Percentiles rank a stretch among this genome's conserved stretches.
phyloP scores from a whole-genome alignment of 2,329 filamentous ascomycete genomes.

The Domatiomyces catenatus region DNA sequence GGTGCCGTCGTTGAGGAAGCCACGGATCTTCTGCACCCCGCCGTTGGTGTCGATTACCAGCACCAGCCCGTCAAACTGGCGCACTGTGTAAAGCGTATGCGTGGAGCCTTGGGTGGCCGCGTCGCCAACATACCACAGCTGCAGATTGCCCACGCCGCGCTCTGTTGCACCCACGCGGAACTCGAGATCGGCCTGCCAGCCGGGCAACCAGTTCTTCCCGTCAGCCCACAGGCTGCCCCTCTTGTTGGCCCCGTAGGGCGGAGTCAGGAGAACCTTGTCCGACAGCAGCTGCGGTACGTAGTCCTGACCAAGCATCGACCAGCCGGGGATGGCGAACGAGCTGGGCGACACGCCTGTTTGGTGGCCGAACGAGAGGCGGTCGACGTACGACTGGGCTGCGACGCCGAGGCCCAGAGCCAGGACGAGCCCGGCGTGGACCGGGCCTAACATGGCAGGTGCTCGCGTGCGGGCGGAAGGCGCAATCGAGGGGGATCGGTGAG shows the following conservation, averaged over 20 bases:
- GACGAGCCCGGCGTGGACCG: constrained; percentile 2
- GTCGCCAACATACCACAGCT: constrained; percentile 75
- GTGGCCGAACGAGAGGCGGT: constrained; percentile 17
- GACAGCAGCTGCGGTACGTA: constrained; percentile 51
- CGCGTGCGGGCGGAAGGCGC: background rate
- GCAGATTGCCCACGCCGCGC: constrained; percentile 71
- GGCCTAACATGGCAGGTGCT: constrained; percentile 6
- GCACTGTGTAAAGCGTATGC: constrained; percentile 69
- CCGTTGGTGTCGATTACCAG: constrained; percentile 75
- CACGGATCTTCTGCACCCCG: constrained; percentile 61
- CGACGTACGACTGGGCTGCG: constrained; percentile 12
- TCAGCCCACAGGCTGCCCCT: constrained; percentile 73
- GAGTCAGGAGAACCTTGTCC: constrained; percentile 83
- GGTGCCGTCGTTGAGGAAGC: constrained; percentile 83
- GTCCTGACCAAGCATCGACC: constrained; percentile 39
- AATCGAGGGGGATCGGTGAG: background rate
- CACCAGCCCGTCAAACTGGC: constrained; percentile 77
- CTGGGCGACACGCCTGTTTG: constrained; percentile 44
- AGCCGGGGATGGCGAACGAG: constrained; percentile 38
- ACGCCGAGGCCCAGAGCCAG: constrained; percentile 6
- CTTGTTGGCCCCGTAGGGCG: constrained; percentile 70
- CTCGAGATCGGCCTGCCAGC: constrained; percentile 72
- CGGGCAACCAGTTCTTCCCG: constrained; percentile 32
- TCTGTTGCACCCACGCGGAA: constrained; percentile 81
- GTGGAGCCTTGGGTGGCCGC: constrained; percentile 50